Evolutionary conservation across 306 rosid species (phyloP).

Genomic region (Notholithocarpus densiflorus): DNA sequence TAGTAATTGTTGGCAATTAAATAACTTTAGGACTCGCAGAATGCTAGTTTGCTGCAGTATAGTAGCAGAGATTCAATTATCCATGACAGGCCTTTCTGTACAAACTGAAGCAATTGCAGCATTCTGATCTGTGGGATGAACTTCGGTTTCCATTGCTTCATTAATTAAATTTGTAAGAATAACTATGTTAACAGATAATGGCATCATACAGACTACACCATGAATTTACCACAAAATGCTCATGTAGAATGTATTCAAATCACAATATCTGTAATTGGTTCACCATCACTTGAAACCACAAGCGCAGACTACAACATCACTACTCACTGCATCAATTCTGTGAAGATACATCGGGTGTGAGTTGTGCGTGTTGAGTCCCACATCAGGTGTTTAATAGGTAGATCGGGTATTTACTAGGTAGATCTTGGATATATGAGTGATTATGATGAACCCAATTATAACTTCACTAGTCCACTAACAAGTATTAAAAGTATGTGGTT

Average conservation of each 20-base stretch:
- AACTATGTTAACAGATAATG: not conserved
- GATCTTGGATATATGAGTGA: too few relatives aligned
- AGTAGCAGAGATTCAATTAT: not conserved
- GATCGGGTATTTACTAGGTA: too few relatives aligned
- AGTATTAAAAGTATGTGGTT: too few relatives aligned
- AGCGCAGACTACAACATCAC: not conserved
- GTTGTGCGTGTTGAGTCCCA: too few relatives aligned
- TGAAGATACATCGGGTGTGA: too few relatives aligned
- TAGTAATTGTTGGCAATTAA: not conserved
- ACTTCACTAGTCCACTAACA: too few relatives aligned
- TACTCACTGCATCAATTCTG: not conserved
- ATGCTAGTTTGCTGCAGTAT: not conserved
- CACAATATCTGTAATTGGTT: not conserved
- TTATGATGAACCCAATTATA: too few relatives aligned
- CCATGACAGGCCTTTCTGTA: not conserved
- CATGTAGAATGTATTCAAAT: not conserved
- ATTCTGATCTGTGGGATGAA: not conserved
- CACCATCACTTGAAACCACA: not conserved
- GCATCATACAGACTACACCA: not conserved
- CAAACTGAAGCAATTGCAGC: not conserved
- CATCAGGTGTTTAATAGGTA: too few relatives aligned
- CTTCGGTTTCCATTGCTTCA: not conserved
- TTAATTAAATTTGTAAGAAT: not conserved
- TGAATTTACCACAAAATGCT: not conserved
- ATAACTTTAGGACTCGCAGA: not conserved